These are phyloP conservation scores for Ilyonectria mors-panacis DNA, from an alignment of 2,329 filamentous ascomycete genomes.

Conservation along the genomic window DNA sequence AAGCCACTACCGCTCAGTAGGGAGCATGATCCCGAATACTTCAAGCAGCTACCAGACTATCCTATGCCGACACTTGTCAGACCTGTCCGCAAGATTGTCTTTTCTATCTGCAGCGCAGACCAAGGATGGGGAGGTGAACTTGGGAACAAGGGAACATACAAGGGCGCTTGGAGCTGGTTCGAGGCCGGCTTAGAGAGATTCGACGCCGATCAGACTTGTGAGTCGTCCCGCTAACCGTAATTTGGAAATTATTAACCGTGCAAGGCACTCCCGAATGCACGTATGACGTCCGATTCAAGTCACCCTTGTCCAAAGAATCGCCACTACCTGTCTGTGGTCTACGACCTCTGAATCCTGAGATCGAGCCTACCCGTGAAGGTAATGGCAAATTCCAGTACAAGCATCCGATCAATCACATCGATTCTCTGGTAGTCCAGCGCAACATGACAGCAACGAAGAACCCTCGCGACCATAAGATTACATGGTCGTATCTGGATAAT, in stretches of 20 bases:
- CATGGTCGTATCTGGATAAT: constrained; percentile 68
- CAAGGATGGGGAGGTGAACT: constrained; percentile 68
- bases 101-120: constrained; percentile 70
- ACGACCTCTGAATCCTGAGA: constrained; percentile 54
- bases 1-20: constrained; percentile 46
- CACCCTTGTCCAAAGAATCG: constrained; percentile 35
- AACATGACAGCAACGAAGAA: constrained; percentile 58
- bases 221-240: constrained; percentile 7
- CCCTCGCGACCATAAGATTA: constrained; percentile 61
- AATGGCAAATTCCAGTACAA: constrained; percentile 51
- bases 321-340: constrained; percentile 54
- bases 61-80: constrained; percentile 58
- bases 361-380: constrained; percentile 34
- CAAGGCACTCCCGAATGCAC: constrained; percentile 51
- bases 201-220: constrained; percentile 55
- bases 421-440: constrained; percentile 63
- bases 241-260: neutral
- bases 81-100: constrained; percentile 74
- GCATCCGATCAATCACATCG: constrained; percentile 54
- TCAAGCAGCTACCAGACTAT: constrained; percentile 55
- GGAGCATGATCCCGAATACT: constrained; percentile 50
- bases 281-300: constrained; percentile 49
- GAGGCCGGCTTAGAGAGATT: constrained; percentile 73
- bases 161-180: constrained; percentile 73
- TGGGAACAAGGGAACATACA: constrained; percentile 57